Base-by-base conservation (phyloP, 2,329 filamentous ascomycete species). In the Monilinia fructicola region DNA sequence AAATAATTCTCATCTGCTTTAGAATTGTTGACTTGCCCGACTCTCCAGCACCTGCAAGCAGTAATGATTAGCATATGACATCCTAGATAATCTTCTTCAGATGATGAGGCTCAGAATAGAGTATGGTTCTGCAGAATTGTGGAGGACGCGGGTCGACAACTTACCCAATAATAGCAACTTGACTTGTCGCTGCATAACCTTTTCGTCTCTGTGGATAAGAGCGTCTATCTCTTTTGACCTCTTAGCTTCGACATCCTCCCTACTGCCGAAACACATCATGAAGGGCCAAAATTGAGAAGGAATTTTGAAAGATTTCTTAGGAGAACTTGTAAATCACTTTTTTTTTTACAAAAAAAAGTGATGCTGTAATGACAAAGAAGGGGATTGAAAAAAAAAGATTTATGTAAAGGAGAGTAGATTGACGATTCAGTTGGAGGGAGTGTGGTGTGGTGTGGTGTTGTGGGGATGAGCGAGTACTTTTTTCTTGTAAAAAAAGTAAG, bases 1-100 rank as follows among this genome's bases (percentile, higher is more conserved):
- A 95, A 74, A 99, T 97, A 79, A 99, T 88, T 78, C 94, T 94
- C 95, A 99, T 98, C 83, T 98, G 94, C 82, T 98, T 98, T 71
- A 98, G 86, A 68, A 98, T 93, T 1, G 94, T 98, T 11, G 94
- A 97, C 80, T 98, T 98, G 71, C 94, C 92, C 67, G 90, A 95
- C 80, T 98, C 94, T 76, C 94, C 94, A 74, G 94, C 94, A 78
- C 94, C 93, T 97, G 52, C 63, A 61, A 52, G n/a, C 35, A 50
- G 58, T 26, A 26, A 53, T 53, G n/a, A 62, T 73, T 70, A 74
- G 70, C 65, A 54, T n/a, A 61, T 26, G 46, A 4, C 18, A 56
- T 50, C 16, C 10, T n/a, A 7, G 21, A 21, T 14, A 21, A 46
- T 5, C 42, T 4, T 50, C 21, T 18, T 23, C 28, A 38, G 44